phyloP scores from a whole-genome alignment of 2,329 filamentous ascomycete species.

The Diaporthe aspalathi region DNA sequence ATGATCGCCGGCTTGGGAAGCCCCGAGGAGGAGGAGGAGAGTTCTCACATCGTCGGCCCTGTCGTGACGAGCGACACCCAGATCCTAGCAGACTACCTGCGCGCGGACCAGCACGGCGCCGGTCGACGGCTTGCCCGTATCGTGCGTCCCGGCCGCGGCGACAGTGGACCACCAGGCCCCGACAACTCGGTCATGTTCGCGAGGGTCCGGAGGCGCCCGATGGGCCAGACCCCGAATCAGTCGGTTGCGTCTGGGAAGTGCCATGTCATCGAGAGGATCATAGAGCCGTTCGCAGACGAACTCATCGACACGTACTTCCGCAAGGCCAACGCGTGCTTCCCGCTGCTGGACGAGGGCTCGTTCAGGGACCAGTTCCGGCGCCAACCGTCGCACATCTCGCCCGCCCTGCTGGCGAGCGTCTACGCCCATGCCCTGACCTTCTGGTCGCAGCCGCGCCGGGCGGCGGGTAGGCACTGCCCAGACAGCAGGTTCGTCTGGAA shows the following conservation, averaged over 20 bases:
- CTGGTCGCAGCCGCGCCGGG: constrained; percentile 62
- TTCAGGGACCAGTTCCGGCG: constrained; percentile 61
- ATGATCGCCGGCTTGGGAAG: constrained; percentile 43
- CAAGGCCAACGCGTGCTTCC: constrained; percentile 70
- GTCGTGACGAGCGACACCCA: constrained; percentile 70
- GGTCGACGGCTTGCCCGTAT: constrained; percentile 46
- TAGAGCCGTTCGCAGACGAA: constrained; percentile 64
- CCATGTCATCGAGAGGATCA: constrained; percentile 67
- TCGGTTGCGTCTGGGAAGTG: constrained; percentile 59
- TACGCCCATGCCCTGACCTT: constrained; percentile 69
- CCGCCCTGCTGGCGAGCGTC: constrained; percentile 66
- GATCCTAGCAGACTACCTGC: constrained; percentile 68
- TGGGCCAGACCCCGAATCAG: constrained; percentile 53
- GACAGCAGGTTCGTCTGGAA: constrained; percentile 73
- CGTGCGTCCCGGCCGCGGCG: constrained; percentile 45
- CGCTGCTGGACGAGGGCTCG: constrained; percentile 66
- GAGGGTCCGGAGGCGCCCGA: constrained; percentile 57
- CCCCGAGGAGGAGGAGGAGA: constrained; percentile 53
- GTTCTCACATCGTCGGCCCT: constrained; percentile 67
- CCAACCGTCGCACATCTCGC: constrained; percentile 62
- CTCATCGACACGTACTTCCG: constrained; percentile 65
- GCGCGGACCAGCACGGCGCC: constrained; percentile 42
- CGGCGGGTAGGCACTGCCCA: constrained; percentile 59
- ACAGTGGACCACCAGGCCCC: constrained; percentile 54
- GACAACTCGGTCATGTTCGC: constrained; percentile 62